A percentile compares a stretch with the other conserved stretches of the same genome.
phyloP scores from a whole-genome alignment of 2,329 filamentous ascomycete genomes.

The Cladosporium sp. region DNA sequence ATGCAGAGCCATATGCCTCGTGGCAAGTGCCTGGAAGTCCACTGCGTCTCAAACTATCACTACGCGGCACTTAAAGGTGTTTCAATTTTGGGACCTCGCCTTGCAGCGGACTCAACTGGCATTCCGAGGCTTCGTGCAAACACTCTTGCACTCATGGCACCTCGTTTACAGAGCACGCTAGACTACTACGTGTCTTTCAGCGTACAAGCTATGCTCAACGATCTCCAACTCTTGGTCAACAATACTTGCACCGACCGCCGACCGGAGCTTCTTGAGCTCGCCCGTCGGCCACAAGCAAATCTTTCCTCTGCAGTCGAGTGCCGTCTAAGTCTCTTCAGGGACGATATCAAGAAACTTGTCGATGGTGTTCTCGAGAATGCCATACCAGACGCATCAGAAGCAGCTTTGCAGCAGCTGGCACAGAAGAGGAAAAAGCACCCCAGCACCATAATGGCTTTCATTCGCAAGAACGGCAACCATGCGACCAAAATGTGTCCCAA shows the following conservation, averaged over 20 bases:
- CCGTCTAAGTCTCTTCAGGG: neutral
- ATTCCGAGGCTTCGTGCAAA: slow-evolving; percentile 20
- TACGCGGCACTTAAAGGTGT: slow-evolving; percentile 20
- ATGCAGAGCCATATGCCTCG: slow-evolving; percentile 14
- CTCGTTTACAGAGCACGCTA: slow-evolving; percentile 3
- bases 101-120: slow-evolving; percentile 17
- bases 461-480: slow-evolving; percentile 19
- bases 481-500: slow-evolving; percentile 5
- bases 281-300: neutral
- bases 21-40: slow-evolving; percentile 13
- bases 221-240: slow-evolving; percentile 16
- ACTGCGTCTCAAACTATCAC: slow-evolving; percentile 24
- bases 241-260: neutral
- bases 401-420: slow-evolving; percentile 2
- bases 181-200: slow-evolving; percentile 14
- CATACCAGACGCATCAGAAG: neutral
- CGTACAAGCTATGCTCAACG: slow-evolving; percentile 17
- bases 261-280: slow-evolving; percentile 7
- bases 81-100: neutral
- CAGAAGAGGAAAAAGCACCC: slow-evolving; percentile 12
- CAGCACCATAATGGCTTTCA: slow-evolving; percentile 20
- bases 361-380: slow-evolving; percentile 5
- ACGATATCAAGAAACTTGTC: slow-evolving; percentile 5
- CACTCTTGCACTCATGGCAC: slow-evolving; percentile 14
- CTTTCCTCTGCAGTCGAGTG: neutral